These are phyloP conservation scores for Teunomyces gatunensis DNA, from an alignment of 805 yeast genomes.

Conservation along the genomic window DNA sequence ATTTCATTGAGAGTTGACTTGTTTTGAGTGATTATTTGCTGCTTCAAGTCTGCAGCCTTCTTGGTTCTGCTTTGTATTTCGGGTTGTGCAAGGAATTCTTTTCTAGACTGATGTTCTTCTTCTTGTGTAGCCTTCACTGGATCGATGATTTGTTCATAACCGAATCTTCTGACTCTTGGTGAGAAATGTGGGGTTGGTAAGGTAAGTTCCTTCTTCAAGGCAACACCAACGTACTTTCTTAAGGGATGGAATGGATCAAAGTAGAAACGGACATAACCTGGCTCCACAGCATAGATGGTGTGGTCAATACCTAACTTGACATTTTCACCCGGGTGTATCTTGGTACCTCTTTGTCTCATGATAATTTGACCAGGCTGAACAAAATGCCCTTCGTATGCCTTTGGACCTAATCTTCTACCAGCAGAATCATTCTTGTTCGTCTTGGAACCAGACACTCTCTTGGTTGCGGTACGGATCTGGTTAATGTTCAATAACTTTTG, in stretches of 20 bases:
- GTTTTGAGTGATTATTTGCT: conserved; percentile 14
- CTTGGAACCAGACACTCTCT: conserved; percentile 92
- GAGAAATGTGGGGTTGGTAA: conserved; percentile 89
- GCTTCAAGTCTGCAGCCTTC: conserved; percentile 42
- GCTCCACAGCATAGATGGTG: conserved; percentile 86
- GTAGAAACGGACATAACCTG: conserved; percentile 90
- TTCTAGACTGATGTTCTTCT: conserved; percentile 60
- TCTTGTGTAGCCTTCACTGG: conserved; percentile 54
- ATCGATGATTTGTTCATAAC: conserved; percentile 55
- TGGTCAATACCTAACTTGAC: conserved; percentile 90
- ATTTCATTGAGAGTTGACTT: conserved; percentile 19
- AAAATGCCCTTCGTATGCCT: conserved; percentile 72
- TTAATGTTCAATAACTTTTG: conserved; percentile 6
- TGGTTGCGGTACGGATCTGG: conserved; percentile 84
- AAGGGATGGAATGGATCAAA: conserved; percentile 95
- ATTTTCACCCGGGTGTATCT: conserved; percentile 91
- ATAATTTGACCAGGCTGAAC: conserved; percentile 85
- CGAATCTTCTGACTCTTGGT: conserved; percentile 86
- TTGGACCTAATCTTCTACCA: conserved; percentile 92
- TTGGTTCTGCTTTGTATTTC: conserved; percentile 41
- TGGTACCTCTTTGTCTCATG: conserved; percentile 93
- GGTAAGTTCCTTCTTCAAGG: conserved; percentile 57
- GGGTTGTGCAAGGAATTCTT: conserved; percentile 58
- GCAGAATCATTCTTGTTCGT: conserved; percentile 92
- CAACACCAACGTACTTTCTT: conserved; percentile 86